Base-by-base conservation (phyloP, 1,284 basidiomycete species). In the Malassezia psittaci region DNA sequence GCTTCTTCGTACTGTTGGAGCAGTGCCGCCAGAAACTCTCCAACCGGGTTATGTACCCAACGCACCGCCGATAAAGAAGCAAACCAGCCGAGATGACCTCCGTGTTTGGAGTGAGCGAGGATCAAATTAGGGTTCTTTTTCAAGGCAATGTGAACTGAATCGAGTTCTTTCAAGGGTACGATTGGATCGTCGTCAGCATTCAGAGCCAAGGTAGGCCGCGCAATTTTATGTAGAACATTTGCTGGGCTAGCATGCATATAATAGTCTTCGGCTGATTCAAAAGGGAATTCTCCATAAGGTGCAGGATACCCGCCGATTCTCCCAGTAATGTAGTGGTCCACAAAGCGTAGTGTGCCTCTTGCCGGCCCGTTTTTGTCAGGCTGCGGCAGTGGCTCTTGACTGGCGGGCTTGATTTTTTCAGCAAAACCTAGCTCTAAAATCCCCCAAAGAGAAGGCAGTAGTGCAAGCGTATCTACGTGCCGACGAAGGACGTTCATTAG, bases 31-130 rank as follows among this genome's bases (percentile, higher is more conserved):
- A 65, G 52, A 44, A 66, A 70, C 45, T 74, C 66, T 1, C 44
- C 54, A 32, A 69, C 62, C 2, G 69, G 69, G 21, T 53, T 55
- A 41, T 61, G 54, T 24, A 72, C 49, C 71, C 72, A 74, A n/a
- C 72, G 57, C 36, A 51, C 56, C 0, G 66, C 65, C 10, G 53
- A 29, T 0, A 54, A 19, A 43, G 81, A 64, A 65, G 86, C 83
- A 72, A 93, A 96, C 91, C 89, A 96, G 33, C 93, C 93, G 15
- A 98, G 79, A 77, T 98, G 93, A 0, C 94, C 94, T 1, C 94
- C 93, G 15, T 81, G 79, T 35, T 79, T 77, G 0, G 93, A 93
- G 51, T 87, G 77, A 12, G 80, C 85, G 68, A 87, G 81, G 10
- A 84, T 81, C 11, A 89, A 82, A 72, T 83, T 82, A 1, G 78